Base-by-base conservation (phyloP, 2,329 filamentous ascomycete genomes). In the Scedosporium dehoogii region DNA sequence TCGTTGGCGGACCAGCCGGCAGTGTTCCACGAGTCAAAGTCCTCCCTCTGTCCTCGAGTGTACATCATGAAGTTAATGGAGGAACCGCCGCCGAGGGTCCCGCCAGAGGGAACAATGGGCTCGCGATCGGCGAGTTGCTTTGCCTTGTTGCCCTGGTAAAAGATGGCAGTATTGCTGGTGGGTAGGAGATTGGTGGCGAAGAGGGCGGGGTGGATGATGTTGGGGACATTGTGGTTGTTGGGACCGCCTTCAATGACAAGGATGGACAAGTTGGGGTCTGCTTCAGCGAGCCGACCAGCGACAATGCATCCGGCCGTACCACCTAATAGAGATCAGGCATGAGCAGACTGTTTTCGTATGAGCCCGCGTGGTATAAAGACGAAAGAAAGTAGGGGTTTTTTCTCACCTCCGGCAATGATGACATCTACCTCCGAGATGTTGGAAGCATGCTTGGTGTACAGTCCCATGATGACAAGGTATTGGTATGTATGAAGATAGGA, bases 351-450 rank as follows among this genome's bases (percentile, higher is more conserved):
- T 14, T 12, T 38, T 38, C 33, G 5, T 7, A 3, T 33, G 29
- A 33, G 6, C 29, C 29, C 29, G 33, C 44, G n/a, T 14, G n/a
- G 21, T 14, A 5, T 9, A 6, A 48, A 48, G 44, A 4, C 14
- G n/a, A 21, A 23, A 12, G 44, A 48, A 41, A 3, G 56, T 10
- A 6, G 38, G 23, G 9, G n/a, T 7, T 6, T 55, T 12, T 14
- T 64, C 68, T 51, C 69, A 76, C 77, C 78, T 66, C 80, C 80
- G 3, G 75, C 77, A 60, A 83, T 75, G 62, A 83, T 79, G 51
- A 83, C 74, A 65, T 83, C 81, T 7, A 82, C 77, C 64, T 80
- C 77, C 44, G 72, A 61, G 18, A 78, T 64, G 7, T 69, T 67
- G 7, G 72, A 70, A 0, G 68, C 65, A 6, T 69, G 62, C 33